Evolutionary conservation across 345 rosid species (phyloP), one percentile per base, ranked within the genome.

Genomic region (Mangifera indica): DNA sequence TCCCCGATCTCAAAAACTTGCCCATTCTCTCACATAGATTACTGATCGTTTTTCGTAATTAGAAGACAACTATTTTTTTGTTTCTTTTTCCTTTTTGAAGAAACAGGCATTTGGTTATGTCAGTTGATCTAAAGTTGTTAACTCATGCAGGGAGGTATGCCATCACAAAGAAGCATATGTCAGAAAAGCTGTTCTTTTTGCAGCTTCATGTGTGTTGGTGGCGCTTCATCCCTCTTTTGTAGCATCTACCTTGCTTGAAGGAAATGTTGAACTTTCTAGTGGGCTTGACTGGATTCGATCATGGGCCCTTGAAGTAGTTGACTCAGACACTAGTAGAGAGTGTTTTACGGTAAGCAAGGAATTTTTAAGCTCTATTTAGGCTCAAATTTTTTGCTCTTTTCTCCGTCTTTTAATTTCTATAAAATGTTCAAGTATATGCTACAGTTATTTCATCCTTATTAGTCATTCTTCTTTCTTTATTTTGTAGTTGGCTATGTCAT

Each of bases 251-350:
- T 74, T 95, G 72, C 73, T 80, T 55, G 97, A 92, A 80, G 98
- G 97, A 76, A 89, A 87, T 66, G 73, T 78, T 44, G 96, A 88
- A 74, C 73, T 91, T 77, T 80, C 87, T 32, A 82, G 82, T 71
- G 98, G 93, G 55, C 94, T 95, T 64, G 99, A 95, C 77, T 95
- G 99, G 99, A 76, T 95, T 66, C 88, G 97, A 40, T 79, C 82
- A 7, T 92, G 90, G 96, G 92, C 98, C 74, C 84, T 92, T 67
- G 82, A 81, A 32, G 72, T 91, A 64, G 91, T 85, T 53, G 97
- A 95, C 77, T 82, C 96, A 2, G 99, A 95, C 72, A 75, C 81
- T 1, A 97, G 92, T 77, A 86, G 86, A 75, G 99, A 95, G 60
- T 95, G 99, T 77, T 92, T 89, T 74, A 76, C 72, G 45, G 98